Evolutionary conservation across 139 green algal species (phyloP), one percentile per base, ranked within the genome.

Genomic region (Chlamydomonas urium): DNA sequence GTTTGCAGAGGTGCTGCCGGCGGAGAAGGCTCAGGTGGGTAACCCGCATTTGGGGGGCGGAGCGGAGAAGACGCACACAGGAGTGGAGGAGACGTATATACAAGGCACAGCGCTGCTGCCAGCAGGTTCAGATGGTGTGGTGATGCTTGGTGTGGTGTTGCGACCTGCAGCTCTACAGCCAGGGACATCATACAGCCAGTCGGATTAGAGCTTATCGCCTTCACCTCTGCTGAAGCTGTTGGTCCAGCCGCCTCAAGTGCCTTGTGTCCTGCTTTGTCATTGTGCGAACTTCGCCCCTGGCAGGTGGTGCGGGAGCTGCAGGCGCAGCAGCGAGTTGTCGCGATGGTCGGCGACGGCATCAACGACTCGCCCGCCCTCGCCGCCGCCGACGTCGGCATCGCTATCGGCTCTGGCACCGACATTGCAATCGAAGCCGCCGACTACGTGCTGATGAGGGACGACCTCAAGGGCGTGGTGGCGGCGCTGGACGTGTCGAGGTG

Each of bases 321-420:
- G 67, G 56, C 29, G 4, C 37, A 65, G 28, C 87, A 89, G 38
- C 48, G 47, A 28, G 70, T 89, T 29, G 94, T 98, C 47, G 94
- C 89, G 2, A 98, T 99, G 94, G 95, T 99, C 38, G 95, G 95
- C 2, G 95, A 99, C 73, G 95, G 95, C 38, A 87, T 99, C 37
- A 99, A 99, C 75, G 95, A 99, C 85, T 88, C 89, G 0, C 95
- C 95, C 1, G 95, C 95, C 5, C 82, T 99, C 62, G 90, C 86
- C 0, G 88, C 89, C 8, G 93, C 95, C 0, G 94, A 99, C 73
- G 85, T 98, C 26, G 95, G 95, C 45, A 93, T 99, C 29, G 93
- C 95, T 1, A 86, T 99, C 5, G 93, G 93, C 4, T 79, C 79
- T 2, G 92, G 89, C 23, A 87, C 71, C 10, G 87, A 83, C 68